These are phyloP conservation scores for Sphagnum contortum DNA, from an alignment of 225 moss, liverwort and hornwort species.

Conservation along the genomic window DNA sequence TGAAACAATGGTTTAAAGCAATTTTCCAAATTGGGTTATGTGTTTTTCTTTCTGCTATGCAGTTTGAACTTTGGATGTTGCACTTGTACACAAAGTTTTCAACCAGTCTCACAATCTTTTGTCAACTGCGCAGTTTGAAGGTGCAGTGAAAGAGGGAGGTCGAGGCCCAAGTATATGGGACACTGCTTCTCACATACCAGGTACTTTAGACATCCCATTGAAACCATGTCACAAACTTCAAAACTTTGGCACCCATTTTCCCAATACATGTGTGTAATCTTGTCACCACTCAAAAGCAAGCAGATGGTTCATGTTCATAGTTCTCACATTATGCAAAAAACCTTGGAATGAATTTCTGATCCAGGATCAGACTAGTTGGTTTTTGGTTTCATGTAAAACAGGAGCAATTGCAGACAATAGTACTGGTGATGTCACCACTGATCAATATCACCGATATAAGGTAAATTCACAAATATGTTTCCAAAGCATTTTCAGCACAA, in stretches of 20 bases:
- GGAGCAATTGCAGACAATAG: constrained; percentile 6
- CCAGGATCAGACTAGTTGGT: no score
- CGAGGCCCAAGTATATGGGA: constrained; percentile 30
- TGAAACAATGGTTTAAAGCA: no score
- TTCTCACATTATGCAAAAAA: background rate
- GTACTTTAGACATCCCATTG: background rate
- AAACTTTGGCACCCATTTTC: no score
- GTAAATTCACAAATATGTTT: constrained; percentile 5
- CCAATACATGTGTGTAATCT: no score
- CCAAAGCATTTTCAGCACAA: background rate
- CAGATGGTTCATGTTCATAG: background rate
- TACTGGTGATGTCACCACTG: constrained; percentile 37
- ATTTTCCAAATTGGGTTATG: no score
- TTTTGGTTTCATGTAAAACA: background rate
- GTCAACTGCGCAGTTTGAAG: constrained; percentile 21
- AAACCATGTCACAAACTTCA: background rate
- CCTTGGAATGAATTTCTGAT: background rate
- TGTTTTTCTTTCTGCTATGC: no score
- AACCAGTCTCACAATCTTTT: no score
- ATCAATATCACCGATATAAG: constrained; percentile 43
- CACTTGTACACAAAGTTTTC: no score
- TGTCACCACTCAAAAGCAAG: no score
- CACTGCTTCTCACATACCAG: constrained; percentile 11
- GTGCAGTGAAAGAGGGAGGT: constrained; percentile 25
- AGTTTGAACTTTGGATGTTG: no score